Evolutionary conservation across 768 basidiomycete genomes (phyloP).

Genomic region (Mycena leptocephala): DNA sequence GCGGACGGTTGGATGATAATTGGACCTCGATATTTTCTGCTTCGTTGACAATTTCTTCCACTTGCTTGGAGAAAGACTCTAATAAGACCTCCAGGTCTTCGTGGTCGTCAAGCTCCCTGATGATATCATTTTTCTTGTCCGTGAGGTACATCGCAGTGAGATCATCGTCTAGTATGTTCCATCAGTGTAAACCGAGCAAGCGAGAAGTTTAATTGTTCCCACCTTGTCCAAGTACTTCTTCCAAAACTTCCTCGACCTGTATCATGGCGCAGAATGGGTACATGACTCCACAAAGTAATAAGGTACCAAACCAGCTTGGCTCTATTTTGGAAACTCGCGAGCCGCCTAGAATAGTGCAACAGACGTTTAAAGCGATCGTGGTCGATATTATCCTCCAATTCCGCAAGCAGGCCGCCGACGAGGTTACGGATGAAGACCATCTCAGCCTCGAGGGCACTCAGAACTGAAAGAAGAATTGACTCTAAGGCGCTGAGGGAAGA

Average conservation of each 20-base stretch:
- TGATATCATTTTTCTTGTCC: constrained; percentile 78
- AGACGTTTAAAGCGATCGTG: constrained; percentile 94
- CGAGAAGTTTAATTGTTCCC: constrained; percentile 3
- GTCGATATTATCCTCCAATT: constrained; percentile 96
- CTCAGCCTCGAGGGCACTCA: constrained; percentile 95
- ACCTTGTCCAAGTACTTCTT: constrained; percentile 95
- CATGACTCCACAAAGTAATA: neutral
- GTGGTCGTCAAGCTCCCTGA: constrained; percentile 84
- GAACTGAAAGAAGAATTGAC: constrained; percentile 91
- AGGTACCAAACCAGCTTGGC: constrained; percentile 78
- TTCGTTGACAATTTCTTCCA: constrained; percentile 96
- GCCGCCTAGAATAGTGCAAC: constrained; percentile 91
- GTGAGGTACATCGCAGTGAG: constrained; percentile 96
- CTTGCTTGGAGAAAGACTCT: constrained; percentile 97
- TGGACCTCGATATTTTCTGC: constrained; percentile 88
- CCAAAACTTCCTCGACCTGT: constrained; percentile 91
- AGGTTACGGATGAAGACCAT: constrained; percentile 95
- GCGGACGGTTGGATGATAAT: neutral
- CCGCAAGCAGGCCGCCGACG: constrained; percentile 91
- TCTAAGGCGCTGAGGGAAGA: constrained; percentile 84
- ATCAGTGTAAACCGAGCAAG: neutral
- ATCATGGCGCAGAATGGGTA: constrained; percentile 2
- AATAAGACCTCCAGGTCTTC: constrained; percentile 94
- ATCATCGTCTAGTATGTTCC: constrained; percentile 83
- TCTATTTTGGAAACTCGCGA: constrained; percentile 92